phyloP scores from a whole-genome alignment of 495 filamentous ascomycete species.

The Penicillium roqueforti region DNA sequence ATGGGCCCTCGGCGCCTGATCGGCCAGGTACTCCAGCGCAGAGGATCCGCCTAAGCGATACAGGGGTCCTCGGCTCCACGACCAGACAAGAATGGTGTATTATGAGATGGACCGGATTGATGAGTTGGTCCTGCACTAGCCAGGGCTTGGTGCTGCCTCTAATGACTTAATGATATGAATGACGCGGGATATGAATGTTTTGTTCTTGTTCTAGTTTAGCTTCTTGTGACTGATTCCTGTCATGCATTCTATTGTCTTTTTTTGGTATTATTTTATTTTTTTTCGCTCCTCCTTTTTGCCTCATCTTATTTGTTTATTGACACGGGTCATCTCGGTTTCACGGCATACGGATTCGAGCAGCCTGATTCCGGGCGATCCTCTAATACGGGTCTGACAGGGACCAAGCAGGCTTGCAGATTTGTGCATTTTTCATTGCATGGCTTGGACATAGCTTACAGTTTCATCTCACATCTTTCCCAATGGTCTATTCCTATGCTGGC shows the following conservation, averaged over 20 bases:
- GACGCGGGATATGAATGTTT: background rate
- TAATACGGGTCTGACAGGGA: constrained; percentile 3
- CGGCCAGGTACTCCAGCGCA: constrained; percentile 71
- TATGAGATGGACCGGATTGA: background rate
- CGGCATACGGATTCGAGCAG: background rate
- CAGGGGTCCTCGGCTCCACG: background rate
- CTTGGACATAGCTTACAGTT: constrained; percentile 1
- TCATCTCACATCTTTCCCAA: background rate
- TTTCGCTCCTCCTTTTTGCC: background rate
- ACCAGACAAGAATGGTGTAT: background rate
- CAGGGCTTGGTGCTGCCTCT: background rate
- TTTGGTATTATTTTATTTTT: background rate
- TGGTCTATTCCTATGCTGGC: constrained; percentile 13
- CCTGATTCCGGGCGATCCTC: constrained; percentile 4
- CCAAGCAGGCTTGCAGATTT: background rate
- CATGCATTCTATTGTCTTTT: background rate
- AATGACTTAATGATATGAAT: constrained; percentile 8
- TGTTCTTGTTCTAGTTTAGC: background rate
- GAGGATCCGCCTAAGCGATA: constrained; percentile 32
- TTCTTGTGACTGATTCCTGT: background rate
- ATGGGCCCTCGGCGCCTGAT: constrained; percentile 69
- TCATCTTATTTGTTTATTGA: background rate
- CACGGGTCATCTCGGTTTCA: constrained; percentile 1
- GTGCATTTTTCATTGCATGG: background rate
- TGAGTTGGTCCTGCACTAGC: constrained; percentile 7